Evolutionary conservation across 345 rosid genomes (phyloP), one percentile per base, ranked within the genome.

Genomic region (Salix udensis): DNA sequence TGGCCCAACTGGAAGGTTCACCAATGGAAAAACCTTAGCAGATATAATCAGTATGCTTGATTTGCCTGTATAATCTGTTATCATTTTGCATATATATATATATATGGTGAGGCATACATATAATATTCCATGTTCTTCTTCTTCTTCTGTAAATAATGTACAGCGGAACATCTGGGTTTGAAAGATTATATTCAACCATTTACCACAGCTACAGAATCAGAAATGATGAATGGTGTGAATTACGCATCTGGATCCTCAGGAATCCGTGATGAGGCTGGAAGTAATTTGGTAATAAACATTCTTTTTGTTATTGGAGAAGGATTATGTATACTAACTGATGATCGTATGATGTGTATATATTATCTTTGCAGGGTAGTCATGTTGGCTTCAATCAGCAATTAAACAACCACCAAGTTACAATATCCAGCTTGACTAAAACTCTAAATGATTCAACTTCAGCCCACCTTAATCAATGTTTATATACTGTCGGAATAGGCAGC

Each of bases 1-100:
- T 14, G 80, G 75, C 1, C 62, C 81, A 23, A 61, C 82, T 3
- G 85, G 87, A 30, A 73, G 84, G 65, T 84, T 81, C 44, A 61
- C 75, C 67, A 81, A 84, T 70, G 84, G 82, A 4, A 68, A 18
- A 48, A 84, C 79, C 23, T 12, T 7, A 4, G 74, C 52, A 1
- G 87, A 84, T 52, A 1, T 79, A 4, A 60, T 84, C 7, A 82
- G 86, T 83, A 7, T 9, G 12, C 21, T 19, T 18, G 0, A 16
- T 26, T 46, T 52, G 16, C 36, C 16, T 67, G 21, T 21, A 0
- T 34, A 34, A 34, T 64, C 67, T 31, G 9, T 2, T 53, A 23
- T 11, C 37, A n/a, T 7, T 69, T 36, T 50, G 10, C 26, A 11
- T 48, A 26, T 10, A 34, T 66, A 21, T 37, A 16, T 18, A 44